Base-by-base conservation (phyloP, 495 filamentous ascomycete genomes). In the Lophiotrema nucula region DNA sequence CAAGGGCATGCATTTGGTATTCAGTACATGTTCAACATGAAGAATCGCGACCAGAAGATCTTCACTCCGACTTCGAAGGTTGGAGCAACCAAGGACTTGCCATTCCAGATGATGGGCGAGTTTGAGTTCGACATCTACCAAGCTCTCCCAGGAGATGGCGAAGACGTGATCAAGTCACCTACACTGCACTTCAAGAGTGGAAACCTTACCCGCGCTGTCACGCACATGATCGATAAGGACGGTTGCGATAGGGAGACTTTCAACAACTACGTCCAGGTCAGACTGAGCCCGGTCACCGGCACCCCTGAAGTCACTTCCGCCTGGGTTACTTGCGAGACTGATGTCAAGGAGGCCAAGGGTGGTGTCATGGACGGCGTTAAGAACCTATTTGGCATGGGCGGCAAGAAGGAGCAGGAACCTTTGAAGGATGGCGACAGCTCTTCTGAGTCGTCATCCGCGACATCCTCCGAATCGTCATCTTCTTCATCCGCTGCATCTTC, bases 341-440 rank as follows among this genome's bases (percentile, higher is more conserved):
- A 85, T 33, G 79, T 75, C 4, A 59, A 72, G 11, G 84, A 86
- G 53, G 92, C 89, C 74, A 88, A 88, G 67, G 88, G 83, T 21
- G 84, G 88, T 46, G 79, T 97, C 26, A 83, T 92, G 33, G 95
- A 96, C 63, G 89, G 88, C 37, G 88, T 97, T 68, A 99, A 99
- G 77, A 90, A 87, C 52, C 83, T 96, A 56, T 92, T 98, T 67
- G 95, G 95, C 15, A 88, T 97, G 65, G 93, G 93, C 6, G 84
- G 83, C 57, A 89, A 92, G 76, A 92, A 95, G 55, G 82, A 80
- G 18, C 92, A 97, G 72, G 83, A 87, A 64, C 83, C 88, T 19
- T 72, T 96, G 18, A 75, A 78, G 52, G 85, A 84, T 26, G 86
- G 81, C 44, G 83, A 81, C 47, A 60, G 43, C 45, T 47, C 51